A percentile compares a stretch with the other conserved stretches of the same genome.
Conservation (phyloP, 345 rosid genomes). For the thale cress (Arabidopsis thaliana) region TAIR10.1 NC_003076.8:23189001-23189500, state of each 20-base stretch:
- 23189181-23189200: conserved; percentile 47
- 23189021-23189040: not conserved
- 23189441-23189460: conserved; percentile 35
- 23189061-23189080: conserved; percentile 40
- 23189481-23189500: conserved; percentile 58
- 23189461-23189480: conserved; percentile 54
- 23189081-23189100: conserved; percentile 58
- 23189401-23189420: conserved; percentile 57
- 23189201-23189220: conserved; percentile 47
- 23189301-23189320: conserved; percentile 38
- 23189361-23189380: conserved; percentile 64
- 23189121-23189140: conserved; percentile 62
- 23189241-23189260: conserved; percentile 52
- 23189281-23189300: conserved; percentile 44
- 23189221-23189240: conserved; percentile 44
- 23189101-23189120: conserved; percentile 57
- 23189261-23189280: conserved; percentile 42
- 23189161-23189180: conserved; percentile 49
- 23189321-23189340: conserved; percentile 48
- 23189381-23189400: conserved; percentile 54
- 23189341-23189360: conserved; percentile 55
- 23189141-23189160: conserved; percentile 44
- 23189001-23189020: not conserved
- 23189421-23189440: conserved; percentile 61
- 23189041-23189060: conserved; percentile 3